A percentile compares a stretch with the other conserved stretches of the same genome.
phyloP scores from a whole-genome alignment of 768 basidiomycete species.

The Jaapia argillacea region DNA sequence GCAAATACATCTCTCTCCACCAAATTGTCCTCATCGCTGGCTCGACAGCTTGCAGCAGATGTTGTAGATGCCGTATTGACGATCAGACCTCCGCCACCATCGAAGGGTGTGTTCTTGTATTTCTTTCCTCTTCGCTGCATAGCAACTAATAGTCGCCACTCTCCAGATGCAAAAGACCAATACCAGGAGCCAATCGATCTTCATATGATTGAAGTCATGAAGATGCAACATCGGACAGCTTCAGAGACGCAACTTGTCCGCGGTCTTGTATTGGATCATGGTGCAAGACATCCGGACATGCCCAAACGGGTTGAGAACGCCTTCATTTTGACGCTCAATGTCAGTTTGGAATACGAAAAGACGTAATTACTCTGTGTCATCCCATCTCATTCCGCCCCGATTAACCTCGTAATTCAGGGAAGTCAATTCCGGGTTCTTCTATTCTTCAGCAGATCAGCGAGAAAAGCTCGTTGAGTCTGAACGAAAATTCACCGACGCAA shows the following conservation, averaged over 20 bases:
- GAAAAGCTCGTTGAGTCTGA: slow-evolving; percentile 99
- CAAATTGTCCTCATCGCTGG: slow-evolving; percentile 75
- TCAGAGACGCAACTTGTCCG: slow-evolving; percentile 94
- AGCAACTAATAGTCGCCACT: slow-evolving; percentile 15
- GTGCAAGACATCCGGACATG: slow-evolving; percentile 98
- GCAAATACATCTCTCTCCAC: slow-evolving; percentile 94
- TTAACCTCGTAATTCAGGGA: slow-evolving; percentile 39
- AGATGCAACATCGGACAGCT: slow-evolving; percentile 99
- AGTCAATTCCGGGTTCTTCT: slow-evolving; percentile 99
- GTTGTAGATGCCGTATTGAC: slow-evolving; percentile 93
- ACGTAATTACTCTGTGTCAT: slow-evolving; percentile 52
- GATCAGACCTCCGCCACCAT: slow-evolving; percentile 63
- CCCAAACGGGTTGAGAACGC: slow-evolving; percentile 97
- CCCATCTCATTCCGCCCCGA: neutral
- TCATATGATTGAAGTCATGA: slow-evolving; percentile 99
- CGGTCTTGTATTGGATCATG: slow-evolving; percentile 95
- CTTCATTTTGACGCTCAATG: slow-evolving; percentile 90
- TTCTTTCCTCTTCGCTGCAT: slow-evolving; percentile 8
- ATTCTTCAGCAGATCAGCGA: slow-evolving; percentile 95
- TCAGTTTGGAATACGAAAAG: slow-evolving; percentile 98
- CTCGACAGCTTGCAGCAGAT: slow-evolving; percentile 81
- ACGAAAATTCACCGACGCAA: slow-evolving; percentile 85
- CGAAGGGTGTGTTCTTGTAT: slow-evolving; percentile 49
- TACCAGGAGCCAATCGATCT: slow-evolving; percentile 90
- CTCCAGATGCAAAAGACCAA: slow-evolving; percentile 48